These are phyloP conservation scores for Daldinia sp. DNA, from an alignment of 2,329 filamentous ascomycete genomes.

Conservation along the genomic window DNA sequence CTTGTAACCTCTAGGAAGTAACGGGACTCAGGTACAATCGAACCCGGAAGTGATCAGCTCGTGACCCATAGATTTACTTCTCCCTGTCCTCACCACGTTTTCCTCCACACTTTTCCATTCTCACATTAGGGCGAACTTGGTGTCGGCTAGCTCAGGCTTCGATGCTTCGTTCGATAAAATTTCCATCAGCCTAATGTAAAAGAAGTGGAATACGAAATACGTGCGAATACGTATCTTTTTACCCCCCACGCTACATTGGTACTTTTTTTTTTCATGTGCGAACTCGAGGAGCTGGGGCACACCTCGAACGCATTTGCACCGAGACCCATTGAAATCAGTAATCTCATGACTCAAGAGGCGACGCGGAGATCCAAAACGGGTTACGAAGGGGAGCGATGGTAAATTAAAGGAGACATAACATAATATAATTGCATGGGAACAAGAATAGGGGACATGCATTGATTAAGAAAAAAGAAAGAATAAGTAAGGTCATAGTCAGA, in stretches of 20 bases:
- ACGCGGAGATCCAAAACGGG: not conserved
- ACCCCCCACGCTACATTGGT: constrained; percentile 29
- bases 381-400: not conserved
- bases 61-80: constrained; percentile 25
- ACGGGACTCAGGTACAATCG: constrained; percentile 13
- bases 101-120: constrained; percentile 34
- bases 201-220: constrained; percentile 15
- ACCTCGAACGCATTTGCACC: constrained; percentile 26
- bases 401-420: not conserved
- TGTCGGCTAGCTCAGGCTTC: constrained; percentile 34
- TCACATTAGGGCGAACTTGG: constrained; percentile 20
- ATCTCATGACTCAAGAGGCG: not conserved
- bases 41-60: constrained; percentile 27
- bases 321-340: constrained; percentile 4
- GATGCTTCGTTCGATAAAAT: constrained; percentile 32
- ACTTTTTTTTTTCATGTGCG: not conserved
- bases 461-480: not conserved
- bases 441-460: no score
- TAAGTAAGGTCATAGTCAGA: not conserved
- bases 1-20: not conserved
- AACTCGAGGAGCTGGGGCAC: not conserved
- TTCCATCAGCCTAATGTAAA: constrained; percentile 35
- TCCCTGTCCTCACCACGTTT: constrained; percentile 31
- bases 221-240: constrained; percentile 7
- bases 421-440: no score